A percentile compares a stretch with the other conserved stretches of the same genome.
Evolutionary conservation across 176 grass and related monocot genomes (phyloP).

Genomic region (Cenchrus purpureus): DNA sequence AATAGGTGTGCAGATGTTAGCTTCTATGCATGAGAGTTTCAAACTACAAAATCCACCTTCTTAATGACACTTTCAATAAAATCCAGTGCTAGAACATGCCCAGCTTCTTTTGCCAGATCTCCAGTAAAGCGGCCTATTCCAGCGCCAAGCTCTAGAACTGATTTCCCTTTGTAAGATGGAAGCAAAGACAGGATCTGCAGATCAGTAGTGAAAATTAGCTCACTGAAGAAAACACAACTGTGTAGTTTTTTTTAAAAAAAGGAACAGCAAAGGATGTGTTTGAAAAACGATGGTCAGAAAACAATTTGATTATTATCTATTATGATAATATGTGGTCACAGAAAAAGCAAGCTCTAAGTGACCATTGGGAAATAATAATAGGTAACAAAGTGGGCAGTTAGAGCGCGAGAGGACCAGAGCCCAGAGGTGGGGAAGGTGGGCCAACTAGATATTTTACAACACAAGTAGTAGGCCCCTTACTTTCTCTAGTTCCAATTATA

Average conservation of each 20-base stretch:
- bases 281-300: neutral
- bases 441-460: conserved; percentile 7
- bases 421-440: neutral
- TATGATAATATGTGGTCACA: neutral
- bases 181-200: conserved; percentile 84
- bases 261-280: neutral
- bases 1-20: neutral
- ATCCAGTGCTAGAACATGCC: conserved; percentile 85
- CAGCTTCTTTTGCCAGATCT: conserved; percentile 87
- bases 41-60: conserved; percentile 58
- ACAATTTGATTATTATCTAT: neutral
- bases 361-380: neutral
- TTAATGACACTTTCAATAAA: conserved; percentile 99
- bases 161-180: conserved; percentile 77
- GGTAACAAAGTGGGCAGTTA: neutral
- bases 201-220: conserved; percentile 12
- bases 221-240: conserved; percentile 18
- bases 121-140: conserved; percentile 96
- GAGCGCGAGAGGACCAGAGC: neutral
- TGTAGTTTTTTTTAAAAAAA: neutral
- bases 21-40: neutral
- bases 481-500: neutral
- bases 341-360: conserved; percentile 6
- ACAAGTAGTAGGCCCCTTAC: neutral
- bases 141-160: conserved; percentile 86